A percentile compares a stretch with the other conserved stretches of the same genome.
Evolutionary conservation across 306 rosid species (phyloP).

Genomic region (Corylus americana): DNA sequence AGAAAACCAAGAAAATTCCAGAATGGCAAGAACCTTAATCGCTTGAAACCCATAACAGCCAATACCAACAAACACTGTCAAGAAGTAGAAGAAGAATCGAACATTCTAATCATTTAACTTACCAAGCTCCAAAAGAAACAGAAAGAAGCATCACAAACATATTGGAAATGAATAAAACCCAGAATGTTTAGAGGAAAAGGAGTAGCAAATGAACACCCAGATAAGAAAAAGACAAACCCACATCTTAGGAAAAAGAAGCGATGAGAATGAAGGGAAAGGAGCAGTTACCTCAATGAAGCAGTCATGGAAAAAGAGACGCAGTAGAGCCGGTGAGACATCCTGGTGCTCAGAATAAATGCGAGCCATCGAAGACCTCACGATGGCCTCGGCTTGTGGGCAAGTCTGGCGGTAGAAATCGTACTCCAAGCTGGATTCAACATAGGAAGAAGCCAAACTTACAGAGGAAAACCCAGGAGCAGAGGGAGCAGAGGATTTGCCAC

Average conservation of each 20-base stretch:
- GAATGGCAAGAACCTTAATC: too few species aligned
- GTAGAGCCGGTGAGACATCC: constrained; percentile 58
- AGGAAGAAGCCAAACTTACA: constrained; percentile 19
- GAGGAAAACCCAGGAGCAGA: neutral
- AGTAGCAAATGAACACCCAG: neutral
- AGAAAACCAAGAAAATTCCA: too few species aligned
- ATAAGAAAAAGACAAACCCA: neutral
- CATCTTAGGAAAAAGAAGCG: neutral
- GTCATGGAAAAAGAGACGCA: constrained; percentile 88
- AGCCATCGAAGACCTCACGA: constrained; percentile 50
- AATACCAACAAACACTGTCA: too few species aligned
- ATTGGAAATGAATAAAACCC: neutral
- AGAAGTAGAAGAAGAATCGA: too few species aligned
- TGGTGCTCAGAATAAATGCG: constrained; percentile 47
- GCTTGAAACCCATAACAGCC: too few species aligned
- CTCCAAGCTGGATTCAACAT: constrained; percentile 36
- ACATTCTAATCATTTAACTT: too few species aligned
- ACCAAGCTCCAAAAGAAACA: too few species aligned
- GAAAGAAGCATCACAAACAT: neutral
- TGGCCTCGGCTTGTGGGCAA: constrained; percentile 67
- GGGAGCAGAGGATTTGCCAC: constrained; percentile 5
- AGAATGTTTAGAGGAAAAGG: neutral
- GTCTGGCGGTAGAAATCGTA: constrained; percentile 60
- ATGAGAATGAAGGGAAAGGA: neutral
- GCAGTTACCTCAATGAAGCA: constrained; percentile 73